Evolutionary conservation across 1,139 yeast species (phyloP).

Genomic region (Saccharomycopsis crataegensis): DNA sequence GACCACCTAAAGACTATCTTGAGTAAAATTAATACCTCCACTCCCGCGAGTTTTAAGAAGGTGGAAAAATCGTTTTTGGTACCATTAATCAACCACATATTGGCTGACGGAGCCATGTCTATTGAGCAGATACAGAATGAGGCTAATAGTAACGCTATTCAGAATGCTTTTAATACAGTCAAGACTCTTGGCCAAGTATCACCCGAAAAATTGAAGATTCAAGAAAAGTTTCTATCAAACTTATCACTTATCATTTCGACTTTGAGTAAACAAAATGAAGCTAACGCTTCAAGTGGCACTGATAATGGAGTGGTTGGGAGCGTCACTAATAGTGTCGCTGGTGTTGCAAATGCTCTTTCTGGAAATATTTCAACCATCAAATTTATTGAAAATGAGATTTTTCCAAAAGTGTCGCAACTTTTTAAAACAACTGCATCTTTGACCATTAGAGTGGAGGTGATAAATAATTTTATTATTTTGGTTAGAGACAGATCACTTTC

Average conservation of each 20-base stretch:
- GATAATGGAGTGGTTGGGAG: background rate
- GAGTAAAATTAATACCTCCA: constrained; percentile 25
- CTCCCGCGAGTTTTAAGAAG: constrained; percentile 35
- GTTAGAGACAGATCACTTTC: constrained; percentile 8
- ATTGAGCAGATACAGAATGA: constrained; percentile 19
- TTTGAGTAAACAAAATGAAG: constrained; percentile 8
- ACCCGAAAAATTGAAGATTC: constrained; percentile 18
- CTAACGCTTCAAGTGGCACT: background rate
- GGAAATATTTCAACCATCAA: constrained; percentile 10
- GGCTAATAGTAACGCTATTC: constrained; percentile 18
- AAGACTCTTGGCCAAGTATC: constrained; percentile 20
- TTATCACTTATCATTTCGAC: constrained; percentile 13
- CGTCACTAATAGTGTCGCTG: background rate
- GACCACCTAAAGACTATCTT: constrained; percentile 45
- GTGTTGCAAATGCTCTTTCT: constrained; percentile 6
- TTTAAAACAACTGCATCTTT: constrained; percentile 16
- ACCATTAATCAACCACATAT: constrained; percentile 20
- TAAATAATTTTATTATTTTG: constrained; percentile 13
- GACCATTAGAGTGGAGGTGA: constrained; percentile 10
- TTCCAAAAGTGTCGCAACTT: constrained; percentile 16
- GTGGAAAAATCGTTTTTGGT: constrained; percentile 35
- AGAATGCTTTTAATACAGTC: constrained; percentile 24
- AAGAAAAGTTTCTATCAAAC: constrained; percentile 15
- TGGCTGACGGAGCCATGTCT: constrained; percentile 19
- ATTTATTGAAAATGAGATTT: constrained; percentile 17